Percentiles rank a stretch among this genome's conserved stretches.
Conservation (phyloP, 108 stramenopile genomes). For the Fistulifera solaris region DNA sequence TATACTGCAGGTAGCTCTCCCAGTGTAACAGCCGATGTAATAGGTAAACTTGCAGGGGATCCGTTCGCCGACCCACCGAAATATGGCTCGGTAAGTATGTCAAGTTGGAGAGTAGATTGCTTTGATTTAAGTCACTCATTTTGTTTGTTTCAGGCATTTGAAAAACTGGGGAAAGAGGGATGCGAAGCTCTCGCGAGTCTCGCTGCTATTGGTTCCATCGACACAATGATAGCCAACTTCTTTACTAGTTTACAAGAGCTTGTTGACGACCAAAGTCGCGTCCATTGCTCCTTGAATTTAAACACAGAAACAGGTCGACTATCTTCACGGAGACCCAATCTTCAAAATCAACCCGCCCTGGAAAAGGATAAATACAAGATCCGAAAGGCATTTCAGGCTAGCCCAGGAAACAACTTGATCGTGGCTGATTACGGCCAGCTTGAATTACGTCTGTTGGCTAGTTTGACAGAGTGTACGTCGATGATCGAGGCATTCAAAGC, state of each 20-base stretch:
- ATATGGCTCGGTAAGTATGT: conserved; percentile 61
- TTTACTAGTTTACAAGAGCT: conserved; percentile 79
- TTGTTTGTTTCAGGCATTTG: conserved; percentile 48
- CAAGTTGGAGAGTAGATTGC: too few relatives aligned
- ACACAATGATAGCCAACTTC: conserved; percentile 94
- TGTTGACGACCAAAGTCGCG: conserved; percentile 83
- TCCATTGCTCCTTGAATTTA: conserved; percentile 95
- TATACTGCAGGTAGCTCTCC: conserved; percentile 83
- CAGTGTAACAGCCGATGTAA: conserved; percentile 82
- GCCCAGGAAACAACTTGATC: conserved; percentile 86
- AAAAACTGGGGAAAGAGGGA: conserved; percentile 83
- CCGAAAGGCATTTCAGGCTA: conserved; percentile 86
- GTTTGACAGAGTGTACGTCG: conserved; percentile 90
- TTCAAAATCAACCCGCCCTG: conserved; percentile 99
- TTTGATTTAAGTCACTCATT: not conserved
- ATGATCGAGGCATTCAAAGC: conserved; percentile 96
- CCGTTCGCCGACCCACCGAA: conserved; percentile 79
- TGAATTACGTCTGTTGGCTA: conserved; percentile 92
- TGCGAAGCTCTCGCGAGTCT: conserved; percentile 89
- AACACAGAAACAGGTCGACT: conserved; percentile 99
- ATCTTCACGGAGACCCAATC: conserved; percentile 90
- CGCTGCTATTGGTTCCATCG: conserved; percentile 84
- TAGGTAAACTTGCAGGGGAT: conserved; percentile 79
- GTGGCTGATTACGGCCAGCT: conserved; percentile 99
- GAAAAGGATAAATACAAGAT: conserved; percentile 96